These are phyloP conservation scores for Phialophora expanda DNA, from an alignment of 2,329 filamentous ascomycete genomes.

Conservation along the genomic window DNA sequence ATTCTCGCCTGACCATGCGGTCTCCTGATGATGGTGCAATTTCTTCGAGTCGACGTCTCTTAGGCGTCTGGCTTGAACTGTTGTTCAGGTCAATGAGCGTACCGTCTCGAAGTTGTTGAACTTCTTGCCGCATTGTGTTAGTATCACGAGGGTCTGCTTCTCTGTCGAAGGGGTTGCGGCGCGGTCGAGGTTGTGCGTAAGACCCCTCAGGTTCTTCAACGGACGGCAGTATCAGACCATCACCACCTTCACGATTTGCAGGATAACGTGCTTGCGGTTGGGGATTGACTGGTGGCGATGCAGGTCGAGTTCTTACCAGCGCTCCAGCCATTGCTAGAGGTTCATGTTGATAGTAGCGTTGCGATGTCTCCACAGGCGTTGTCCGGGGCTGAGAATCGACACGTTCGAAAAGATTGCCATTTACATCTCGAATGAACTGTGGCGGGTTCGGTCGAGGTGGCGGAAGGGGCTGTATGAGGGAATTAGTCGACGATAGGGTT, in stretches of 20 bases:
- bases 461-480: conserved; percentile 23
- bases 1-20: conserved; percentile 19
- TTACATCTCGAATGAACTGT: conserved; percentile 30
- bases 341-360: conserved; percentile 23
- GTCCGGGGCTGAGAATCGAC: conserved; percentile 23
- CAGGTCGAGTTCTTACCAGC: conserved; percentile 30
- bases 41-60: conserved; percentile 31
- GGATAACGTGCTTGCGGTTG: conserved; percentile 21
- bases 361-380: conserved; percentile 7
- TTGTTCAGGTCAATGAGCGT: conserved; percentile 22
- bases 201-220: conserved; percentile 36
- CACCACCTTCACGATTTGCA: conserved; percentile 28
- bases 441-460: conserved; percentile 30
- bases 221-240: conserved; percentile 35
- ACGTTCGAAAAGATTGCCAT: conserved; percentile 36
- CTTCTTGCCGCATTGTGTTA: conserved; percentile 22
- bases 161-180: conserved; percentile 29
- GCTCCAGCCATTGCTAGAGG: conserved; percentile 5
- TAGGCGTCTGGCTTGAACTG: conserved; percentile 21
- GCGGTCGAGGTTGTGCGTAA: conserved; percentile 28
- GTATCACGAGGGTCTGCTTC: conserved; percentile 26
- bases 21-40: conserved; percentile 12
- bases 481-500: background rate
- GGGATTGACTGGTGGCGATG: conserved; percentile 28
- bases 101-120: conserved; percentile 10